Evolutionary conservation across 495 filamentous ascomycete species (phyloP), one percentile per base, ranked within the genome.

Genomic region (Talaromyces liani): DNA sequence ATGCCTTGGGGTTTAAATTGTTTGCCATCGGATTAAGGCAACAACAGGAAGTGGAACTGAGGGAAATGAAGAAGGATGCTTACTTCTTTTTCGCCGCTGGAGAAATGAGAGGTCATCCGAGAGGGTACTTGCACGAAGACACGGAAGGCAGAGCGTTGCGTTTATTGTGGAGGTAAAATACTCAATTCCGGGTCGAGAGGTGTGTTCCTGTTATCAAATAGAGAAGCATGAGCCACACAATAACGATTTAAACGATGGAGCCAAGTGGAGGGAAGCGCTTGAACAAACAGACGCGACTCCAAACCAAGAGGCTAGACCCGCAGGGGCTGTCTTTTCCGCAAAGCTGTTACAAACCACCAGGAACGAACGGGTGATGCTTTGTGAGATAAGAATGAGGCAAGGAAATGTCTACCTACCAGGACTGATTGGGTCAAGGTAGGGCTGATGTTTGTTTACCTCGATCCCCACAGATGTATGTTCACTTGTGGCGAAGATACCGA

Each of bases 351-450:
- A 29, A 29, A 56, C 24, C 53, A 56, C 53, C 53, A 56, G 27
- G 20, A 27, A 56, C 53, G 27, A 56, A 56, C 22, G 10, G 10
- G 12, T 31, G 53, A 27, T 29, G 53, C 29, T 18, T 22, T 16
- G 24, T 56, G 53, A 56, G 24, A 56, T 56, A 24, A 56, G 53
- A 16, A 56, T 56, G 53, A 56, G 53, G 27, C 22, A 29, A 56
- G 53, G 27, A 29, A 27, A 14, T 29, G 53, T 56, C 22, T 27
- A 56, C 53, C 53, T 56, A 56, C 53, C 53, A 56, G 27, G 53
- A 27, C 29, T 14, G 12, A 56, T 56, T 56, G 53, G 51, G 22
- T 56, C 53, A 56, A 56, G 41, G 27, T 56, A 56, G 53, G 53
- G 53, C 53, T 56, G 53, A 56, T 24, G 20, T n/a, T 56, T 56